A percentile compares a stretch with the other conserved stretches of the same genome.
These are phyloP conservation scores for Solanum lignicaule DNA, from an alignment of 257 asterid genomes.

Conservation along the genomic window DNA sequence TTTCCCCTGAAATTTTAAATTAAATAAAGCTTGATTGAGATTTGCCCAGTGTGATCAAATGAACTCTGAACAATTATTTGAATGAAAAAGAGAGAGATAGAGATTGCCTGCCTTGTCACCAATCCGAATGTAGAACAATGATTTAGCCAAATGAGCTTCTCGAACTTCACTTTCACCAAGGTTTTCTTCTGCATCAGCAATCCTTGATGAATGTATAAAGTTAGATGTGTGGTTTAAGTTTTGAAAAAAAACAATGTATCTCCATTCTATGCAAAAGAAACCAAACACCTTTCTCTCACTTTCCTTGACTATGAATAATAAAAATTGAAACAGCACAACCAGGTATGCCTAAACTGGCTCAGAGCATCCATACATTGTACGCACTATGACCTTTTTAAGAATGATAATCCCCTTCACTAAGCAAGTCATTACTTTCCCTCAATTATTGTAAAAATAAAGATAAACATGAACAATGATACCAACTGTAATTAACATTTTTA, in stretches of 20 bases:
- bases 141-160: constrained; percentile 90
- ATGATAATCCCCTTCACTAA: not conserved
- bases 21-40: not conserved
- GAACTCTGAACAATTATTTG: not conserved
- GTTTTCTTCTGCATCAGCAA: constrained; percentile 92
- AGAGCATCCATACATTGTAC: not conserved
- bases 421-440: not conserved
- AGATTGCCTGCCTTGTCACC: constrained; percentile 52
- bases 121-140: constrained; percentile 59
- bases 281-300: not conserved
- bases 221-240: not conserved
- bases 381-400: not conserved
- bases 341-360: not conserved
- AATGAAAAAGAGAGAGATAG: not conserved
- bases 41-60: not conserved
- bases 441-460: not conserved
- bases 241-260: not conserved
- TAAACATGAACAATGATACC: not conserved
- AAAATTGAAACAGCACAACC: not conserved
- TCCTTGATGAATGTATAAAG: constrained; percentile 33
- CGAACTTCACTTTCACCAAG: constrained; percentile 95
- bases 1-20: constrained; percentile 52
- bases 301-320: not conserved
- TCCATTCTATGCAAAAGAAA: not conserved
- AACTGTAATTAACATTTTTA: not conserved